Conservation (phyloP, 75 land plant genomes). For the Pinus taeda region DNA sequence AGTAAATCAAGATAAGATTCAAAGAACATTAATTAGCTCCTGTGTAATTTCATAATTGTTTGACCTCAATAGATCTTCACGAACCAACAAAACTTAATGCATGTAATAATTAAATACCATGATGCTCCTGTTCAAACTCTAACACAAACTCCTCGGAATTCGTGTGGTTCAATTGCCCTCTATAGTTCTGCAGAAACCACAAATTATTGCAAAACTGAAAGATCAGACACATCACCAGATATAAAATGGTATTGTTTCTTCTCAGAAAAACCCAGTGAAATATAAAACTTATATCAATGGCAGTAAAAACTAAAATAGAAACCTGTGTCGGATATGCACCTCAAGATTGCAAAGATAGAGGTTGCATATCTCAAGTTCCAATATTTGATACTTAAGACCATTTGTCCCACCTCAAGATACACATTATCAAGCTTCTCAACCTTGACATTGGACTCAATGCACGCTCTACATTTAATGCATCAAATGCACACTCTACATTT, state of each 20-base stretch:
- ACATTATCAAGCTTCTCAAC: too few species aligned
- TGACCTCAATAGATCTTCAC: background rate
- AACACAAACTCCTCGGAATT: constrained; percentile 74
- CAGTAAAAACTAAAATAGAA: too few species aligned
- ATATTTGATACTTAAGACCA: too few species aligned
- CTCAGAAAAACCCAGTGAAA: background rate
- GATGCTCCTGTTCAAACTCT: constrained; percentile 89
- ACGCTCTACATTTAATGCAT: too few species aligned
- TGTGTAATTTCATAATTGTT: background rate
- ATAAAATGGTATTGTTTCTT: background rate
- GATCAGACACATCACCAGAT: background rate
- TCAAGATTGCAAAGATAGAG: too few species aligned
- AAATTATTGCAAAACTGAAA: background rate
- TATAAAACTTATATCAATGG: background rate
- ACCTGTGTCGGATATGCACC: too few species aligned
- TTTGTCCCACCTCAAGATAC: too few species aligned
- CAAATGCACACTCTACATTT: too few species aligned
- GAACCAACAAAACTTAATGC: background rate
- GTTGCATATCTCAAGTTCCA: too few species aligned
- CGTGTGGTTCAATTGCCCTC: constrained; percentile 65
- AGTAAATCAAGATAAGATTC: background rate
- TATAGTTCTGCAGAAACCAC: constrained; percentile 67
- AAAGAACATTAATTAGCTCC: background rate
- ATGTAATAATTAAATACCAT: constrained; percentile 37
- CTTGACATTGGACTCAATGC: too few species aligned